phyloP scores from a whole-genome alignment of 306 rosid species.

The Lablab purpureus region DNA sequence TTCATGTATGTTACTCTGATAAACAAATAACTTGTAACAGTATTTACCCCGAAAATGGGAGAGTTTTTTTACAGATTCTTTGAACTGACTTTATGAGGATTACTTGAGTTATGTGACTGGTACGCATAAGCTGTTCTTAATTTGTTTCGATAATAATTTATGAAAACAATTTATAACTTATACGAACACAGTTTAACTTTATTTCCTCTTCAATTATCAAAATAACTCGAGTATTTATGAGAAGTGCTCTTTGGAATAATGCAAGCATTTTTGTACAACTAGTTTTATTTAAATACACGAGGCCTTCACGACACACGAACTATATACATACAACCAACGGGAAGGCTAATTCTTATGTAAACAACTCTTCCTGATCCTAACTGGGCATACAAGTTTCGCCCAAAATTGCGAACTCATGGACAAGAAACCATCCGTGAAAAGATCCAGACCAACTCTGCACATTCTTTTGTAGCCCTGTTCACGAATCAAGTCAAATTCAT shows the following conservation, averaged over 20 bases:
- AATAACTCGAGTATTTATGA: neutral
- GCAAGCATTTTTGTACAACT: neutral
- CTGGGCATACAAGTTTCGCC: neutral
- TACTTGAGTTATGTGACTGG: neutral
- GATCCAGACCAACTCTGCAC: conserved; percentile 27
- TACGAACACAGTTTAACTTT: neutral
- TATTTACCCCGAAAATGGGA: neutral
- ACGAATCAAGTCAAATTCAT: conserved; percentile 1
- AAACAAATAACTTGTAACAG: neutral
- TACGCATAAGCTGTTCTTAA: neutral
- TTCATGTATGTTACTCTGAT: neutral
- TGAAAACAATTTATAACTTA: neutral
- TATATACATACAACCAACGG: conserved; percentile 27
- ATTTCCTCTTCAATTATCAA: neutral
- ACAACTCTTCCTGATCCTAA: conserved; percentile 10
- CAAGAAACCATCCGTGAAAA: conserved; percentile 24
- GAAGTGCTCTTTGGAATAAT: neutral
- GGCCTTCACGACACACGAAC: neutral
- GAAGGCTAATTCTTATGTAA: neutral
- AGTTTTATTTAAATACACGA: neutral
- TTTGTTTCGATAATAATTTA: too few relatives aligned
- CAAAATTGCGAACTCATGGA: conserved; percentile 6
- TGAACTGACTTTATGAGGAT: neutral
- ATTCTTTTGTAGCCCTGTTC: neutral
- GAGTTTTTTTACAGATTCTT: neutral